Conservation (phyloP, 495 filamentous ascomycete species). For the Neurospora sp. region DNA sequence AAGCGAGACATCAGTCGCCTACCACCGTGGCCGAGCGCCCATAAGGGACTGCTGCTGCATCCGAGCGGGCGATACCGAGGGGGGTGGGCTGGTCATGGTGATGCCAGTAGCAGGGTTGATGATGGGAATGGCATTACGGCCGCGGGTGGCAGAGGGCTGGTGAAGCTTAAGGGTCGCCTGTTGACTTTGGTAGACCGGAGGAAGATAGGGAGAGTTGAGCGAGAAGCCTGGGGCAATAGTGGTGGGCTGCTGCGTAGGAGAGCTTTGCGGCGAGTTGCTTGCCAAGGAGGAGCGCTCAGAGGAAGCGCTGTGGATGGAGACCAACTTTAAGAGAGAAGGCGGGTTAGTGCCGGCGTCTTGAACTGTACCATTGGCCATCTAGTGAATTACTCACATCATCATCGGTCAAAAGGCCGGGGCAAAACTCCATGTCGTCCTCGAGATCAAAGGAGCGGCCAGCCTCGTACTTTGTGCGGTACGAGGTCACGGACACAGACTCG, state of each 20-base stretch:
- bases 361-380: not conserved
- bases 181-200: conserved; percentile 42
- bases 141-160: conserved; percentile 77
- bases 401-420: conserved; percentile 85
- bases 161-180: conserved; percentile 61
- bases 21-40: conserved; percentile 37
- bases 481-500: conserved; percentile 60
- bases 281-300: conserved; percentile 93
- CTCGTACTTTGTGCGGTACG: conserved; percentile 79
- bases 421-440: conserved; percentile 95
- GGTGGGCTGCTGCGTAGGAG: conserved; percentile 59
- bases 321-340: conserved; percentile 51
- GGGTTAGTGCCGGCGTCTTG: conserved; percentile 8
- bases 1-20: conserved; percentile 25
- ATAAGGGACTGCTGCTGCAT: conserved; percentile 43
- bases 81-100: conserved; percentile 80
- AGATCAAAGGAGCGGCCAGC: conserved; percentile 91
- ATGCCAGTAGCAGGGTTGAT: conserved; percentile 92
- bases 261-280: conserved; percentile 88
- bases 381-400: conserved; percentile 69
- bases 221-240: conserved; percentile 69
- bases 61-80: conserved; percentile 76
- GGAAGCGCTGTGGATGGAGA: conserved; percentile 74
- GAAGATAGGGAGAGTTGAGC: conserved; percentile 67
- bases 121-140: conserved; percentile 95